A percentile compares a stretch with the other conserved stretches of the same genome.
These are phyloP conservation scores for Epichloe bromicola DNA, from an alignment of 2,329 filamentous ascomycete genomes.

Conservation along the genomic window DNA sequence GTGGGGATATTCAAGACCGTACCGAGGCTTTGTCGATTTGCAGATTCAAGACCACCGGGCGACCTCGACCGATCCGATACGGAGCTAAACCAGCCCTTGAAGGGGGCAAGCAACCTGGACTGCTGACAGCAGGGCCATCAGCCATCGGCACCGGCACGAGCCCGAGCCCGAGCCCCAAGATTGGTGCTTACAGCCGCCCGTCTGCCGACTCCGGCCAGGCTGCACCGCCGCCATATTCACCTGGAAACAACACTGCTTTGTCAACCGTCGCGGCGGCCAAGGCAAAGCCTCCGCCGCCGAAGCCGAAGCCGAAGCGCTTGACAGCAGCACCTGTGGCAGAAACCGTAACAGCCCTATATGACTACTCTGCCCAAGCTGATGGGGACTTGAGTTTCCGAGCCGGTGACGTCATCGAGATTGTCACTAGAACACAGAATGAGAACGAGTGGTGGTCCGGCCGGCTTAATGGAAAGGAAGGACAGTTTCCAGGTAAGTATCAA, in stretches of 20 bases:
- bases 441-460: conserved; percentile 97
- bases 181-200: conserved; percentile 22
- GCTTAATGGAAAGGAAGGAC: conserved; percentile 66
- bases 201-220: conserved; percentile 32
- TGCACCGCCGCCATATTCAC: conserved; percentile 61
- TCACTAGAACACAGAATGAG: conserved; percentile 69
- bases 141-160: conserved; percentile 9
- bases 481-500: conserved; percentile 71
- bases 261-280: conserved; percentile 39
- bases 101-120: conserved; percentile 31
- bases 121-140: conserved; percentile 35
- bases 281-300: conserved; percentile 59
- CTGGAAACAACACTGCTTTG: conserved; percentile 26
- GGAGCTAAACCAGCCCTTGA: conserved; percentile 41
- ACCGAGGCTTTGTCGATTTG: conserved; percentile 77
- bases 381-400: conserved; percentile 84
- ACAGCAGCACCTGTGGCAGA: conserved; percentile 53
- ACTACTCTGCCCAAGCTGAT: conserved; percentile 90
- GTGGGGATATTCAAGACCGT: conserved; percentile 73
- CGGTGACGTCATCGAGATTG: conserved; percentile 82
- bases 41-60: conserved; percentile 82
- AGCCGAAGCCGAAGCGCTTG: conserved; percentile 67
- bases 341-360: conserved; percentile 82
- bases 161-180: conserved; percentile 15
- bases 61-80: conserved; percentile 46